Percentiles rank a stretch among this genome's conserved stretches.
Evolutionary conservation across 352 stramenopile species (phyloP).

Genomic region (Phytopythium delawarense): DNA sequence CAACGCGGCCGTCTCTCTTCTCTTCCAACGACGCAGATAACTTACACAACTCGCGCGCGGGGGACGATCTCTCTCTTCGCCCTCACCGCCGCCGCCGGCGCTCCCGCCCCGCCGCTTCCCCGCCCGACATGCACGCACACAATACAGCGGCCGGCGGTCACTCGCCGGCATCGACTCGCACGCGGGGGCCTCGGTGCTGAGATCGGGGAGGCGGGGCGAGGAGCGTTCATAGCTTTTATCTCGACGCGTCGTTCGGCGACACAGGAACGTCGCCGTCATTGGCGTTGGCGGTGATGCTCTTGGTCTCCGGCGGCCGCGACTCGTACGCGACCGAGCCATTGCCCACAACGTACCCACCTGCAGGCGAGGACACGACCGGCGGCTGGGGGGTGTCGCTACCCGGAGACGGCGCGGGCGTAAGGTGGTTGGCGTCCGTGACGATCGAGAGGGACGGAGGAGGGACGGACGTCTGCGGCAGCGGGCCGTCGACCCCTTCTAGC

Average conservation of each 20-base stretch:
- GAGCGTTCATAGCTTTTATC: conserved; percentile 13
- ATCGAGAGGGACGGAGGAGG: conserved; percentile 1
- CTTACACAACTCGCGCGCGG: conserved; percentile 4
- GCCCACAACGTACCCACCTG: background rate
- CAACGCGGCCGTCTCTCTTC: conserved; percentile 5
- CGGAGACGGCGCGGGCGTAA: background rate
- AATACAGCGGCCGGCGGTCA: conserved; percentile 1
- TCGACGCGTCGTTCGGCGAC: conserved; percentile 6
- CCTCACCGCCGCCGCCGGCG: background rate
- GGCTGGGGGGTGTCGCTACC: background rate
- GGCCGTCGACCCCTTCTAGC: background rate
- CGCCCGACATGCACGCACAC: conserved; percentile 1
- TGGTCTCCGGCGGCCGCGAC: background rate
- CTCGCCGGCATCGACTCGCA: background rate
- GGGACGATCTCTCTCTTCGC: background rate
- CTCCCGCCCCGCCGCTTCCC: background rate
- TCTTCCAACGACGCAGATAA: conserved; percentile 6
- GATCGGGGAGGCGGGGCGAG: background rate
- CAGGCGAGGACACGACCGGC: background rate
- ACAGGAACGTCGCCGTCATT: background rate
- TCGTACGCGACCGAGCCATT: conserved; percentile 2
- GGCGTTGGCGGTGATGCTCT: background rate
- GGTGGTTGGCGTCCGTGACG: background rate
- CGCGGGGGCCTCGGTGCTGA: background rate
- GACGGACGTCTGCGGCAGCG: background rate